Base-by-base conservation (phyloP, 495 filamentous ascomycete species). In the Daldinia bambusicola region DNA sequence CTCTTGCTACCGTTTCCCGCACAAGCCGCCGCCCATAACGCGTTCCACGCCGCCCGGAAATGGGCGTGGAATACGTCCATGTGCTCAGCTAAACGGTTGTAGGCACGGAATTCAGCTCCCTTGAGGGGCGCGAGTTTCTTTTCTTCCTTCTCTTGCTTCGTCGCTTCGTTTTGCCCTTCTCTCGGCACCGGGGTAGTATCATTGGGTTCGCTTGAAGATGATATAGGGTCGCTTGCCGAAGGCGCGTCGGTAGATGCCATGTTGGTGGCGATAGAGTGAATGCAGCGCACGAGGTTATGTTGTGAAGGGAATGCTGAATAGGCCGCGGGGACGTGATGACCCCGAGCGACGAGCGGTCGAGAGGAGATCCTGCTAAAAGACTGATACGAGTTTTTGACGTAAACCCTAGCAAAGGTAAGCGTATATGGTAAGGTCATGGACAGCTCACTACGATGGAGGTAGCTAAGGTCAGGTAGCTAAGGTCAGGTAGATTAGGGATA, bases 11-110 rank as follows among this genome's bases (percentile, higher is more conserved):
- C 84, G 63, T 85, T 85, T 57, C 80, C 79, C 64, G 78, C 77
- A 14, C 76, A 78, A 75, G 84, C 87, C 34, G 91, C 89, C 30
- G 79, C 80, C 78, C 90, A 88, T 51, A 96, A 84, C 7, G 85
- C 72, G 51, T 87, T 90, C 91, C 92, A 97, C 14, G 87, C 84
- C 50, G 83, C 75, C 18, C 92, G 90, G 83, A 95, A 95, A 80
- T 91, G 85, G 66, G 90, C 88, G 81, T 96, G 93, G 89, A 90
- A 92, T 36, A 86, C 82, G 31, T 95, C 88, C 93, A 97, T 97
- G 56, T 87, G 83, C 70, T 91, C 91, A 1, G 92, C 89, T 69
- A 94, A 78, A 13, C 86, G 84, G 79, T 95, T 94, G 77, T 92
- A 95, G 32, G 77, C 74, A 20, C 81, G 75, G 66, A 91, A 92